A percentile compares a stretch with the other conserved stretches of the same genome.
phyloP scores from a whole-genome alignment of 139 green algal species.

The Chlorella vulgaris region DNA sequence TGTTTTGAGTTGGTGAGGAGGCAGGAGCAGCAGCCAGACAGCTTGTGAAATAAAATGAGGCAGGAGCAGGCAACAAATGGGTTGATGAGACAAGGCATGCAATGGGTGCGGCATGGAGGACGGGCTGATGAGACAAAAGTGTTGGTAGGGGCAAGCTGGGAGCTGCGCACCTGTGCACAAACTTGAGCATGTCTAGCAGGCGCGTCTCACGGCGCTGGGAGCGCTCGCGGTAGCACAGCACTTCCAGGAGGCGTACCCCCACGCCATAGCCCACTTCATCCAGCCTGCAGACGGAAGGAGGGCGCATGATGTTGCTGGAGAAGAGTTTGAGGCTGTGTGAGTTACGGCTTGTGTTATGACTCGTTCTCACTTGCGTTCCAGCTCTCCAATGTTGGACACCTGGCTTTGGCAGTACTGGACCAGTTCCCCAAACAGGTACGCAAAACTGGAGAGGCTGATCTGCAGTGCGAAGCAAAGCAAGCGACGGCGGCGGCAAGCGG shows the following conservation, averaged over 20 bases:
- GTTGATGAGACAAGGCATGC: no score
- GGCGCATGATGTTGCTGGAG: neutral
- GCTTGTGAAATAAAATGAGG: neutral
- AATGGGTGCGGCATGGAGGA: no score
- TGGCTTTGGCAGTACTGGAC: conserved; percentile 92
- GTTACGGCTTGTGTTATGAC: no score
- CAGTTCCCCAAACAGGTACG: conserved; percentile 95
- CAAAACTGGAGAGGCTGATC: conserved; percentile 89
- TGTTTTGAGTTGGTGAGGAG: neutral
- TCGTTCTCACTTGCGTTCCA: conserved; percentile 91
- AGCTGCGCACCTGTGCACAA: conserved; percentile 84
- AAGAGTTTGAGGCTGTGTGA: no score
- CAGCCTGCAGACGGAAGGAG: conserved; percentile 62
- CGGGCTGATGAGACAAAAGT: no score
- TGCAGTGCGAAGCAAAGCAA: neutral
- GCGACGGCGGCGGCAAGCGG: neutral
- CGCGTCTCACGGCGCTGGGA: conserved; percentile 64
- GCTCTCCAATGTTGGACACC: conserved; percentile 86
- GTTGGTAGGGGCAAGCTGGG: no score
- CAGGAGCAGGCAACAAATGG: no score
- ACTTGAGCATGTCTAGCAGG: conserved; percentile 90
- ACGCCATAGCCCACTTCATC: conserved; percentile 86
- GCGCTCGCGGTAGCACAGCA: conserved; percentile 85
- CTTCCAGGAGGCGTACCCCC: conserved; percentile 86
- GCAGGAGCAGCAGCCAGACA: neutral